These are phyloP conservation scores for Drosera spatulata DNA, from an alignment of 179 eudicot species.

Conservation along the genomic window DNA sequence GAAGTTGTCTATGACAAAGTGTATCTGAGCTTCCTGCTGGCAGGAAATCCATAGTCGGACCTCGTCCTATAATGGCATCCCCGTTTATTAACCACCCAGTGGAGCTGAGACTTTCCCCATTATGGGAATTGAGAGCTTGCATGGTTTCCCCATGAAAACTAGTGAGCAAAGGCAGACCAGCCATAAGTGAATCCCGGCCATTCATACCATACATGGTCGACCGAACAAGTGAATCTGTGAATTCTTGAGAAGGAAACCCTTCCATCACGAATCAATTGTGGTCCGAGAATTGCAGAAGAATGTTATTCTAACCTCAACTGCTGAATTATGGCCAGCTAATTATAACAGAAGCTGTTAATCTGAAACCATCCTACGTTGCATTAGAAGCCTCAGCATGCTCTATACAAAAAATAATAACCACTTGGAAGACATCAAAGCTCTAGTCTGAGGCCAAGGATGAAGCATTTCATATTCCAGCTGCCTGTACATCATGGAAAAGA, in stretches of 20 bases:
- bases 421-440: no score
- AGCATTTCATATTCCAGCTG: no score
- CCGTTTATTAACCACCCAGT: conserved; percentile 1
- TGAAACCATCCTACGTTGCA: no score
- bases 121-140: conserved; percentile 10
- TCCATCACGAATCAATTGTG: conserved; percentile 7
- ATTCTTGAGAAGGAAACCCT: conserved; percentile 17
- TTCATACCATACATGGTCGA: conserved; percentile 16
- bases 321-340: conserved; percentile 3
- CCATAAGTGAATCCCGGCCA: conserved; percentile 22
- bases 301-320: conserved; percentile 19
- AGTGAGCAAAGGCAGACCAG: conserved; percentile 27
- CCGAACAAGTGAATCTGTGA: conserved; percentile 17
- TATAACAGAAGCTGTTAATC: neutral
- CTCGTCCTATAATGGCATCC: conserved; percentile 8
- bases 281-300: conserved; percentile 14
- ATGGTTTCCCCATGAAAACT: conserved; percentile 23
- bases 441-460: no score
- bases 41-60: conserved; percentile 1
- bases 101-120: conserved; percentile 2
- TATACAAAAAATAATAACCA: no score
- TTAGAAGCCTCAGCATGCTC: no score
- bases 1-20: conserved; percentile 10
- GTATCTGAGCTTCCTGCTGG: conserved; percentile 4
- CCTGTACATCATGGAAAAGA: no score